Evolutionary conservation across 139 green algal genomes (phyloP).

Genomic region (Chlorella sorokiniana): DNA sequence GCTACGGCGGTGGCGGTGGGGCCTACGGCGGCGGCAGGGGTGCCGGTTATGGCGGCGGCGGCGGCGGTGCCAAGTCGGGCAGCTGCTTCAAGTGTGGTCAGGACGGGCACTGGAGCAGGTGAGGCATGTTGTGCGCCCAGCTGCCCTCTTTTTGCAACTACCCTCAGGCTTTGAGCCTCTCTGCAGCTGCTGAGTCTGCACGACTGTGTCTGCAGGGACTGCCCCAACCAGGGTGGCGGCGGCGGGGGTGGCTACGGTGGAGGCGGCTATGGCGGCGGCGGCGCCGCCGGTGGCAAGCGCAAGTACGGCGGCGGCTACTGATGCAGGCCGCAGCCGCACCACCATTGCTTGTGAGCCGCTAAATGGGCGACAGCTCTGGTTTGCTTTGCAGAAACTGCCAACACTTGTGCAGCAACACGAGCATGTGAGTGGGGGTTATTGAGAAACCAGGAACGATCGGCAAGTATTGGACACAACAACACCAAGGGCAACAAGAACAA

Average conservation of each 20-base stretch:
- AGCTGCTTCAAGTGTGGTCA: constrained; percentile 31
- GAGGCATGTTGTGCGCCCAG: no score
- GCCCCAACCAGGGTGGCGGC: background rate
- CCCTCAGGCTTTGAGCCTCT: no score
- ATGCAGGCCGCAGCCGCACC: background rate
- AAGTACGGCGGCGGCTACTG: constrained; percentile 14
- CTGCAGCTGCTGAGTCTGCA: no score
- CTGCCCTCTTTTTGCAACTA: background rate
- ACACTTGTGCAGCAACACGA: no score
- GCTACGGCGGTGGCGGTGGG: background rate
- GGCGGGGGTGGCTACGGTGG: background rate
- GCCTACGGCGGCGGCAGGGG: background rate
- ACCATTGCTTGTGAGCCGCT: no score
- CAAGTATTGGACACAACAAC: no score
- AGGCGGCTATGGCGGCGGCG: constrained; percentile 21
- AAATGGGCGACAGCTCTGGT: no score
- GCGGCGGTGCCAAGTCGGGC: background rate
- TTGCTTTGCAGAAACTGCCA: no score
- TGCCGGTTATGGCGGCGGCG: constrained; percentile 27
- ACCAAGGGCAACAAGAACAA: no score
- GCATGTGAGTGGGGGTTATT: no score
- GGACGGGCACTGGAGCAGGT: background rate
- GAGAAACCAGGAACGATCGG: no score
- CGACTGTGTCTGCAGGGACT: background rate
- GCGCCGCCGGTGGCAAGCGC: background rate